Evolutionary conservation across 2,329 filamentous ascomycete genomes (phyloP).

Genomic region (Exophiala mesophila): DNA sequence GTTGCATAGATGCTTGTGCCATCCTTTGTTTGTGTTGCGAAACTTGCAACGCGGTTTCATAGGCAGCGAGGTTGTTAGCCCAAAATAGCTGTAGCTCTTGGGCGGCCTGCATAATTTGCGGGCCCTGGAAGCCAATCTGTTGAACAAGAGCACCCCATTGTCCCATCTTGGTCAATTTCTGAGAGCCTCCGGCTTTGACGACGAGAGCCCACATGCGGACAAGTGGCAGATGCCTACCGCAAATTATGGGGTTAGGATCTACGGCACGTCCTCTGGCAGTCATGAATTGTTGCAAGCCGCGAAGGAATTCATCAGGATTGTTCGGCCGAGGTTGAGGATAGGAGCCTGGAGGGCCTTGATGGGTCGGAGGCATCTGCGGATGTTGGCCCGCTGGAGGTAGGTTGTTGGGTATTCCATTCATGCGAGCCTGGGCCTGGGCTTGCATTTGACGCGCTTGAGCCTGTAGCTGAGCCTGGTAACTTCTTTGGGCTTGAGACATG

Average conservation of each 20-base stretch:
- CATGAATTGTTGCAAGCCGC: slow-evolving; percentile 74
- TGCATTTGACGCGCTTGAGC: slow-evolving; percentile 63
- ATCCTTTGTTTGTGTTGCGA: slow-evolving; percentile 41
- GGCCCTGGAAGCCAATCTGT: slow-evolving; percentile 54
- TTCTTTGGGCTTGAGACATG: slow-evolving; percentile 67
- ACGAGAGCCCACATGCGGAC: slow-evolving; percentile 74
- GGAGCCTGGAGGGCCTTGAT: slow-evolving; percentile 13
- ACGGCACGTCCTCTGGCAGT: slow-evolving; percentile 65
- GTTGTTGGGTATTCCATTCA: slow-evolving; percentile 16
- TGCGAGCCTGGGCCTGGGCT: slow-evolving; percentile 14
- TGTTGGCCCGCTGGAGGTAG: slow-evolving; percentile 11
- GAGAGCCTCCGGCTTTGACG: slow-evolving; percentile 71
- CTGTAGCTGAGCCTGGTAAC: slow-evolving; percentile 80
- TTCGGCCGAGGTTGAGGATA: slow-evolving; percentile 28
- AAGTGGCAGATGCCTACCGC: slow-evolving; percentile 68
- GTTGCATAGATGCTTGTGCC: slow-evolving; percentile 37
- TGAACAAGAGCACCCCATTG: slow-evolving; percentile 70
- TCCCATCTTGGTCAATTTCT: slow-evolving; percentile 63
- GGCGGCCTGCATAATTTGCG: slow-evolving; percentile 61
- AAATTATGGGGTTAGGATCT: slow-evolving; percentile 68
- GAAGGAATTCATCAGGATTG: slow-evolving; percentile 65
- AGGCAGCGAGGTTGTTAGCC: slow-evolving; percentile 67
- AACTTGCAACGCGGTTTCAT: slow-evolving; percentile 56
- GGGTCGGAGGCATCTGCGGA: slow-evolving; percentile 18
- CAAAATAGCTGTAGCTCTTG: slow-evolving; percentile 68